Percentiles rank a stretch among this genome's conserved stretches.
phyloP scores from a whole-genome alignment of 2,329 filamentous ascomycete genomes.

The Nemania sp. region DNA sequence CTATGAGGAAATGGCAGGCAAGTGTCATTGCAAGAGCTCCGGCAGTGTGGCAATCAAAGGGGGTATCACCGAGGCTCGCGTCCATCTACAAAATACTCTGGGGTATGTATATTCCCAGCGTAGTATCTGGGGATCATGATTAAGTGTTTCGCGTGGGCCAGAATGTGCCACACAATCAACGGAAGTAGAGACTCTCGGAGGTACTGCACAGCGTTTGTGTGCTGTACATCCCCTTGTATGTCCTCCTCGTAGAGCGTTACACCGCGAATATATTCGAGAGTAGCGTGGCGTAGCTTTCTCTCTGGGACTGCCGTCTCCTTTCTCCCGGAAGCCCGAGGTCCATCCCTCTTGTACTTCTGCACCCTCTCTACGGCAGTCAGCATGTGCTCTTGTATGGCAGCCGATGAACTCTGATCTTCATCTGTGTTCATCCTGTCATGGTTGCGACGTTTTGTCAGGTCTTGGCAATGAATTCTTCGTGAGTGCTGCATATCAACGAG shows the following conservation, averaged over 20 bases:
- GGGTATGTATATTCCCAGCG: slow-evolving; percentile 10
- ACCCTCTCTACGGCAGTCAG: neutral
- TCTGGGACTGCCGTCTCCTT: neutral
- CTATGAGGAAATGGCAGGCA: neutral
- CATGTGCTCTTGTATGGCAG: neutral
- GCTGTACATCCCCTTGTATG: neutral
- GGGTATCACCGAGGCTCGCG: slow-evolving; percentile 8
- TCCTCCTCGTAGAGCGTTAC: slow-evolving; percentile 2
- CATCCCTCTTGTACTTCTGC: neutral
- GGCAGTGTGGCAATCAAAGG: slow-evolving; percentile 19
- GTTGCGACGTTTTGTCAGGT: too few species aligned
- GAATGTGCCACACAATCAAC: slow-evolving; percentile 11
- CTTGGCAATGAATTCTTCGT: neutral
- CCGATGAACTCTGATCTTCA: too few species aligned
- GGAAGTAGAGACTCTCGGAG: slow-evolving; percentile 6
- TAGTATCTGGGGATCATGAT: slow-evolving; percentile 16
- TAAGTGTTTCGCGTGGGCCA: slow-evolving; percentile 13
- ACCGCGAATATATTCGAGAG: neutral
- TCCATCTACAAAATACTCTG: slow-evolving; percentile 4
- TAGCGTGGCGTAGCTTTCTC: neutral
- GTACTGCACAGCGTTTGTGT: slow-evolving; percentile 18
- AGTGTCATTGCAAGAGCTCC: slow-evolving; percentile 5
- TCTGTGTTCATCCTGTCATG: too few species aligned
- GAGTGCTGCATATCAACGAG: neutral
- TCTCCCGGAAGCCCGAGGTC: neutral